phyloP scores from a whole-genome alignment of 2,329 filamentous ascomycete genomes.

The Teratosphaeria viscida region DNA sequence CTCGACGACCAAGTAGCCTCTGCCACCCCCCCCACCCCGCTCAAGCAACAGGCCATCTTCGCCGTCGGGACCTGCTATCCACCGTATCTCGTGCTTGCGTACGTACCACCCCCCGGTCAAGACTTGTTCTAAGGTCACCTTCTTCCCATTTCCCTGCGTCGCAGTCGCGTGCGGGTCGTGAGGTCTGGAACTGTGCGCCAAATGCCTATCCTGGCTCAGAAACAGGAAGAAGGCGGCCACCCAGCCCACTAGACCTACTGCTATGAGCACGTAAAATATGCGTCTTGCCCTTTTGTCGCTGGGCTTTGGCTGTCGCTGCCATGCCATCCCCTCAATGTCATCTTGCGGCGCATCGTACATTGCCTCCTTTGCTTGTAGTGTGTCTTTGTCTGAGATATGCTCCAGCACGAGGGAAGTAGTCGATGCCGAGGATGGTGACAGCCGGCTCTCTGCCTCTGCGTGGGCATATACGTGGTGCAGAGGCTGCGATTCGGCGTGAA shows the following conservation, averaged over 20 bases:
- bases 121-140: conserved; percentile 63
- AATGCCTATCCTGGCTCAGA: conserved; percentile 54
- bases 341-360: conserved; percentile 36
- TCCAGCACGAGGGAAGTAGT: conserved; percentile 77
- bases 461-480: background rate
- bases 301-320: conserved; percentile 32
- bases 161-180: conserved; percentile 59
- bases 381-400: conserved; percentile 51
- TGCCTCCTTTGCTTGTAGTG: conserved; percentile 38
- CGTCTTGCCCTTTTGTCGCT: conserved; percentile 58
- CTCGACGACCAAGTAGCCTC: conserved; percentile 75
- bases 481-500: background rate
- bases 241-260: conserved; percentile 58
- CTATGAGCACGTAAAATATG: conserved; percentile 50
- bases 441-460: conserved; percentile 31
- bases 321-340: conserved; percentile 40
- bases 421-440: conserved; percentile 63
- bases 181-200: conserved; percentile 50
- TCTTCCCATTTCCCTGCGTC: conserved; percentile 55
- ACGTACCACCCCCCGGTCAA: conserved; percentile 55
- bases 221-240: conserved; percentile 57
- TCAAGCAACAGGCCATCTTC: conserved; percentile 82
- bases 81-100: conserved; percentile 56
- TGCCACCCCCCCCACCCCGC: conserved; percentile 46
- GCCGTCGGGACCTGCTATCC: conserved; percentile 63